Evolutionary conservation across 768 basidiomycete genomes (phyloP), one percentile per base, ranked within the genome.

Genomic region (Russula olivacea): DNA sequence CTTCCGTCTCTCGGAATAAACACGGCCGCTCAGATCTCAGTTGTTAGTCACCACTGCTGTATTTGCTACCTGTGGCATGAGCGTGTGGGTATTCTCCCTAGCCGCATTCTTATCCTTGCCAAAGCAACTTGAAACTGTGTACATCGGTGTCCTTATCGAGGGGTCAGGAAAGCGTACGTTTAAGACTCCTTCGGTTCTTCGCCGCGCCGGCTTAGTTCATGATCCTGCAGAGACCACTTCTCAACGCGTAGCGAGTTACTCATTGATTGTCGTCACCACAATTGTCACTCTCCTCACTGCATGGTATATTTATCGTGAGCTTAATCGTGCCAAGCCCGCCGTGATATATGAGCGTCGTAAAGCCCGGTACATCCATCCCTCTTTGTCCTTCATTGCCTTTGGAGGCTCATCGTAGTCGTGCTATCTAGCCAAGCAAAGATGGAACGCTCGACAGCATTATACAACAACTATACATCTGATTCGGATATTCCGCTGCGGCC

Each of bases 101-200:
- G 93, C 94, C 25, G 88, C 93, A 4, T 74, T 93, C 68, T 76
- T 94, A 19, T 91, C 91, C 21, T 74, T 93, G 71, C 93, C 93
- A 8, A 95, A 95, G 71, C 93, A 97, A 72, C 87, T 97, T 68
- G 82, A 92, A 67, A 91, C 89, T 9, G 94, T 97, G 14, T 97
- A 97, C 70, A 81, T 95, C 17, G 93, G 93, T 40, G 91, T 91
- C 34, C 78, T 89, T 32, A 72, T 91, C n/a, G 83, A 88, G 66
- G 50, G 30, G 4, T 2, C 61, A 2, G 60, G 49, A 47, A 36
- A 34, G 25, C 2, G 53, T 64, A 53, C 15, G 61, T 62, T 41
- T 8, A 19, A 41, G 32, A 10, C 43, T 41, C 15, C 57, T 25
- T 48, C 10, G 21, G 21, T 14, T 8, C 21, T 17, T 17, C 23